Base-by-base conservation (phyloP, 441 rosid genomes). In the Manihot esculenta region DNA sequence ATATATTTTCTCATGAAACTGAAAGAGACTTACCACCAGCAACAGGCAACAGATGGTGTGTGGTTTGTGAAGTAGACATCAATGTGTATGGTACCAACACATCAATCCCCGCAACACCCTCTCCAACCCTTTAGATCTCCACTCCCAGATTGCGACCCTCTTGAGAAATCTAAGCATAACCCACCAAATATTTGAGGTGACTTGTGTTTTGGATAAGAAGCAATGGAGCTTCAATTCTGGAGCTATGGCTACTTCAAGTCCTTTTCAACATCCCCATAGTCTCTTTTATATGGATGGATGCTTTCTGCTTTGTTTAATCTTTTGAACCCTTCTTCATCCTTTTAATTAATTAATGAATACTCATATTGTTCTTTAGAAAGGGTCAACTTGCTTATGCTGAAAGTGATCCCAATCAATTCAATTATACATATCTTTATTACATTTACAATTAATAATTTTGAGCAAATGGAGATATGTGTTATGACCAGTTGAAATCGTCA, bases 11-110 rank as follows among this genome's bases (percentile, higher is more conserved):
- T 21, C 42, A 66, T 67, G 66, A 73, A 70, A 47, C 44, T 72
- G 84, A 83, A 47, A 23, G 69, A n/a, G 86, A 74, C 82, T 6
- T 5, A 38, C 70, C 57, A 76, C 74, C 83, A 5, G 47, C 59
- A 30, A 1, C 33, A 30, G 33, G 33, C 33, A 30, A 1, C 33
- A 35, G 41, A 2, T 5, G 7, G 7, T 35, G 41, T 35, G 41
- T 35, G 3, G 7, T 35, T 35, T 35, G 41, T 35, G 5, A 5
- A 7, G 41, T 35, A 35, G 4, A 35, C 7, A 35, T 35, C 41
- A 35, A 6, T 35, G 7, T 41, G 38, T 62, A 75, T 1, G 54
- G 54, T 18, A 49, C 54, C 20, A 17, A 49, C 54, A n/a, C 33
- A 11, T 12, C 38, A 60, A 69, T 45, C 60, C 62, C 81, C 64